Evolutionary conservation across 2,329 filamentous ascomycete genomes (phyloP).

Genomic region (Sclerotinia trifoliorum): DNA sequence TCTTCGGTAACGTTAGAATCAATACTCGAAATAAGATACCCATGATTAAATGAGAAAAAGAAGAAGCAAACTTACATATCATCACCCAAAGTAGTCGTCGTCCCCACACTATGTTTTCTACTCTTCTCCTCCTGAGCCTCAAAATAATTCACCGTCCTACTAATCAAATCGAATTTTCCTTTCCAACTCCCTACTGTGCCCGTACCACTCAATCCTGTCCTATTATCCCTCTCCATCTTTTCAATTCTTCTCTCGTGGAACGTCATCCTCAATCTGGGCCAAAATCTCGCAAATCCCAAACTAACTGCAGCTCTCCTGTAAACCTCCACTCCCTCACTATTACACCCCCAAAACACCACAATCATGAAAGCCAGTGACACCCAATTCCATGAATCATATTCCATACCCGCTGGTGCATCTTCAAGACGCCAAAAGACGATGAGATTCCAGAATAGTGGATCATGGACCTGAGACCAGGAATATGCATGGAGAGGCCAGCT

Average conservation of each 20-base stretch:
- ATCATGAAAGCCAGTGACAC: slow-evolving; percentile 53
- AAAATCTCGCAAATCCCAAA: slow-evolving; percentile 32
- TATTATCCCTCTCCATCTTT: slow-evolving; percentile 12
- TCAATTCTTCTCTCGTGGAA: slow-evolving; percentile 19
- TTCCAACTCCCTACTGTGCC: slow-evolving; percentile 13
- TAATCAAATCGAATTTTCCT: slow-evolving; percentile 32
- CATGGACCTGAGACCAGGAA: slow-evolving; percentile 54
- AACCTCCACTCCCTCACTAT: slow-evolving; percentile 56
- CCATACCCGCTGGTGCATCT: slow-evolving; percentile 42
- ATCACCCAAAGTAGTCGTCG: slow-evolving; percentile 1
- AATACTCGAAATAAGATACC: neutral
- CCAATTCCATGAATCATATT: slow-evolving; percentile 58
- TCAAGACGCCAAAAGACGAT: slow-evolving; percentile 48
- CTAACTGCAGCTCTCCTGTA: slow-evolving; percentile 42
- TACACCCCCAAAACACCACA: slow-evolving; percentile 65
- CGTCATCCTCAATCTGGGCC: slow-evolving; percentile 29
- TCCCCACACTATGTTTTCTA: slow-evolving; percentile 18
- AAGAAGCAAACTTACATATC: slow-evolving; percentile 11
- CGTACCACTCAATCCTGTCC: neutral
- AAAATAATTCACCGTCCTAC: slow-evolving; percentile 32
- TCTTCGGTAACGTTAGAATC: neutral
- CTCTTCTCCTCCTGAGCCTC: slow-evolving; percentile 26
- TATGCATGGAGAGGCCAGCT: slow-evolving; percentile 44
- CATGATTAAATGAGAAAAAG: neutral
- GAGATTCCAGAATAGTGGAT: slow-evolving; percentile 46